Evolutionary conservation across 768 basidiomycete species (phyloP).

Genomic region (Hysterangium stoloniferum): DNA sequence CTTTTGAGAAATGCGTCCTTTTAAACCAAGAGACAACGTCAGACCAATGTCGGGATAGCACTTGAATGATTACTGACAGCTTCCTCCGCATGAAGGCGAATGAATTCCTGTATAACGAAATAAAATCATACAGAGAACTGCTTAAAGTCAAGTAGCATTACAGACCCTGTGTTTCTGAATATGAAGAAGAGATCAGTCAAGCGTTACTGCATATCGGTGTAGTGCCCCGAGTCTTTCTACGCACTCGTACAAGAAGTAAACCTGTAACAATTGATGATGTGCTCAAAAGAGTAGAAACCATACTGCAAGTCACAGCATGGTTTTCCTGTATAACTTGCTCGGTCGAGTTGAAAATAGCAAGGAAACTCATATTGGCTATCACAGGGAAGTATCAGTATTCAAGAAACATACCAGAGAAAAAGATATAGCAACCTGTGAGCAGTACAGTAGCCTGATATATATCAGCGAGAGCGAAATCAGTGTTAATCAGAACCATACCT

Average conservation of each 20-base stretch:
- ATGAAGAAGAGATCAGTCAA: background rate
- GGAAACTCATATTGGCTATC: slow-evolving; percentile 8
- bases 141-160: background rate
- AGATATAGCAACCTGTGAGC: background rate
- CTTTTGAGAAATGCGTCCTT: background rate
- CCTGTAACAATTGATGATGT: slow-evolving; percentile 1
- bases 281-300: slow-evolving; percentile 3
- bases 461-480: background rate
- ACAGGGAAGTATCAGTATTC: too few species aligned
- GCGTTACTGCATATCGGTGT: background rate
- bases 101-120: too few species aligned
- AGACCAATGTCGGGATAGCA: background rate
- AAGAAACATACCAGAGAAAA: background rate
- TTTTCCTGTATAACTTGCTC: background rate
- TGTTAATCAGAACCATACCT: background rate
- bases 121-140: background rate
- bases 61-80: background rate
- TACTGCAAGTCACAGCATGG: slow-evolving; percentile 1
- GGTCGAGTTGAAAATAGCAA: slow-evolving; percentile 3
- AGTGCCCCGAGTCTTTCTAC: too few species aligned
- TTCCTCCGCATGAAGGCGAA: background rate
- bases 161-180: slow-evolving; percentile 6
- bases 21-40: background rate
- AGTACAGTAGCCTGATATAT: background rate
- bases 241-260: slow-evolving; percentile 1